Conservation (phyloP, 257 asterid species). For the Eucommia ulmoides region DNA sequence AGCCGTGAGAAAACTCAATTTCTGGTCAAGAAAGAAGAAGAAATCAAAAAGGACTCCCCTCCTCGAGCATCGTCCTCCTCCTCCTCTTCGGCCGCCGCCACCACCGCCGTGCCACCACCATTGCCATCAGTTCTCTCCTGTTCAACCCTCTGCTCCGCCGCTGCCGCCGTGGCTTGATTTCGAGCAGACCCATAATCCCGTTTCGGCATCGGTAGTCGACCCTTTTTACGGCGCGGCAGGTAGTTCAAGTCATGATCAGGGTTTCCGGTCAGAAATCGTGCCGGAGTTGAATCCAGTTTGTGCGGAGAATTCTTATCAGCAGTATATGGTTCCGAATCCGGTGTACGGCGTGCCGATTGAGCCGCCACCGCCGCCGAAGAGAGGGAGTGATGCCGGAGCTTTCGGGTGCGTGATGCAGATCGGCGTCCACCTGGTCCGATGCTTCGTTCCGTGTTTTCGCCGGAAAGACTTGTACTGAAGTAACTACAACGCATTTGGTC, state of each 20-base stretch:
- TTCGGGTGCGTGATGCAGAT: slow-evolving; percentile 32
- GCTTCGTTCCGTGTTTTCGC: slow-evolving; percentile 59
- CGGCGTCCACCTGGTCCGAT: slow-evolving; percentile 29
- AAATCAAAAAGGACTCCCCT: slow-evolving; percentile 15
- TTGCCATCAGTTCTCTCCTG: slow-evolving; percentile 18
- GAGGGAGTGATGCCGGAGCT: slow-evolving; percentile 22
- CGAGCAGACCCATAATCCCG: slow-evolving; percentile 18
- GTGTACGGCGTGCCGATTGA: slow-evolving; percentile 14
- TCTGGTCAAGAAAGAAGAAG: slow-evolving; percentile 60
- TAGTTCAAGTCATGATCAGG: slow-evolving; percentile 8
- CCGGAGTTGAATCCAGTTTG: slow-evolving; percentile 10
- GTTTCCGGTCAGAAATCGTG: slow-evolving; percentile 6
- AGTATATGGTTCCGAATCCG: slow-evolving; percentile 20
- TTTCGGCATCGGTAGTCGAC: slow-evolving; percentile 7
- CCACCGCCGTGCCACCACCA: slow-evolving; percentile 21
- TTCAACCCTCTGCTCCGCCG: slow-evolving; percentile 66
- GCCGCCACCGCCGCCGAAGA: slow-evolving; percentile 12
- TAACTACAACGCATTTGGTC: no score
- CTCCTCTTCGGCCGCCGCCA: no score
- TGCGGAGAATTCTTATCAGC: slow-evolving; percentile 14
- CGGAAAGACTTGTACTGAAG: slow-evolving; percentile 17
- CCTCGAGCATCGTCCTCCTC: slow-evolving; percentile 6
- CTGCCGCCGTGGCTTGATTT: slow-evolving; percentile 49
- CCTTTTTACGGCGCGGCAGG: slow-evolving; percentile 5
- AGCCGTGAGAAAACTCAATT: slow-evolving; percentile 56